These are phyloP conservation scores for Microbotryum intermedium DNA, from an alignment of 1,284 basidiomycete genomes.

Conservation along the genomic window DNA sequence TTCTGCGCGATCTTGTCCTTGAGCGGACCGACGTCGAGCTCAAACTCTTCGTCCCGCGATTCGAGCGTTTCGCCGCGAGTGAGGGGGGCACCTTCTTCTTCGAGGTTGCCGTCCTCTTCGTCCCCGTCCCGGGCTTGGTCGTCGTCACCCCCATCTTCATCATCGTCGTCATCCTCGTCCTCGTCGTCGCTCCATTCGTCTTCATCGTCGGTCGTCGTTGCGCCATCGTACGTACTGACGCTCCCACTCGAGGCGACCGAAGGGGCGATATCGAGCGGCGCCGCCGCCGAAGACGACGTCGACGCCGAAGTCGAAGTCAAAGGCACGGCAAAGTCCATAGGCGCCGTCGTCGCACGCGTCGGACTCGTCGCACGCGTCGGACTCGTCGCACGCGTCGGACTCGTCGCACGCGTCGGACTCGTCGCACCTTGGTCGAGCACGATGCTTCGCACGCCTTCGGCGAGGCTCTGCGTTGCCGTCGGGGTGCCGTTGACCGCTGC, in stretches of 20 bases:
- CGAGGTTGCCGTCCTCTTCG: conserved; percentile 1
- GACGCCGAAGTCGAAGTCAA: too few relatives aligned
- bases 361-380: too few relatives aligned
- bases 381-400: background rate
- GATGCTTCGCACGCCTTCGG: background rate
- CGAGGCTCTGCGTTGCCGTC: background rate
- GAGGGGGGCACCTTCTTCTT: background rate
- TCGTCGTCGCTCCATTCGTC: background rate
- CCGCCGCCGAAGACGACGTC: too few relatives aligned
- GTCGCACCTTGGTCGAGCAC: background rate
- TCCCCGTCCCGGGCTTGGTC: background rate
- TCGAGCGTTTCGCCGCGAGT: too few relatives aligned
- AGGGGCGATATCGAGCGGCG: too few relatives aligned
- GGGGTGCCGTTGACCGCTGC: background rate
- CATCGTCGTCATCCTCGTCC: conserved; percentile 10
- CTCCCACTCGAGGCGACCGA: too few relatives aligned
- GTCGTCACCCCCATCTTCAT: background rate
- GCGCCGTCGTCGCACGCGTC: too few relatives aligned
- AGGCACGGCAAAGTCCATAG: too few relatives aligned
- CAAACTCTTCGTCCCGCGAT: conserved; percentile 20
- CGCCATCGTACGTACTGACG: background rate
- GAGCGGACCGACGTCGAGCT: conserved; percentile 23
- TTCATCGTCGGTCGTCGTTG: background rate
- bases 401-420: background rate
- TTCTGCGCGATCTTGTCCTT: conserved; percentile 13